Evolutionary conservation across 805 yeast genomes (phyloP).

Genomic region (Yamadazyma ubonensis): DNA sequence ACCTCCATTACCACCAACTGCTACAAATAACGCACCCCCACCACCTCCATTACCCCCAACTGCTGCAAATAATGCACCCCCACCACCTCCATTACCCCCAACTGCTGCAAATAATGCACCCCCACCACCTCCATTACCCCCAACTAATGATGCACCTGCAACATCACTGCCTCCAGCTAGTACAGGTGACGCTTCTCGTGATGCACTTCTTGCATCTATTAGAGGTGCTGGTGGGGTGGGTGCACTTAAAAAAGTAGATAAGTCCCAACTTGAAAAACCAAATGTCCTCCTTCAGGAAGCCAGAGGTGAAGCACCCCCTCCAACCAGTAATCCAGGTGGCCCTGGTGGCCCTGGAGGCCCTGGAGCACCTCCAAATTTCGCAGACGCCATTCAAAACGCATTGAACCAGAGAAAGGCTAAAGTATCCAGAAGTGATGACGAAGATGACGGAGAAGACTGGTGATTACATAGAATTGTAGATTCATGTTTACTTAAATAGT

Average conservation of each 20-base stretch:
- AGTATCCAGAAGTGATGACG: slow-evolving; percentile 79
- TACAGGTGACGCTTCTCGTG: slow-evolving; percentile 56
- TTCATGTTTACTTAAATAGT: too few relatives aligned
- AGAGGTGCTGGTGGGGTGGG: slow-evolving; percentile 79
- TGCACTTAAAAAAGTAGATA: slow-evolving; percentile 72
- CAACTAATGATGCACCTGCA: slow-evolving; percentile 21
- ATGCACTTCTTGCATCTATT: slow-evolving; percentile 83
- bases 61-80: slow-evolving; percentile 20
- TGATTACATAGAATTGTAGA: slow-evolving; percentile 11
- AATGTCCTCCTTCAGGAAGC: slow-evolving; percentile 71
- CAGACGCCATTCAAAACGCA: slow-evolving; percentile 88
- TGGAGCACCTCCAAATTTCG: slow-evolving; percentile 64
- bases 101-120: slow-evolving; percentile 20
- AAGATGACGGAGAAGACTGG: slow-evolving; percentile 69
- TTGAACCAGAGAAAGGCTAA: slow-evolving; percentile 77
- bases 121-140: slow-evolving; percentile 23
- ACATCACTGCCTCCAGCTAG: slow-evolving; percentile 26
- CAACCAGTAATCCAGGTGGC: slow-evolving; percentile 30
- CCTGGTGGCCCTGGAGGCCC: too few relatives aligned
- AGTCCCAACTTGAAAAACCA: slow-evolving; percentile 78
- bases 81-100: slow-evolving; percentile 27
- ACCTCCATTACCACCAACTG: slow-evolving; percentile 14
- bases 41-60: slow-evolving; percentile 16
- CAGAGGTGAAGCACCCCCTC: slow-evolving; percentile 48
- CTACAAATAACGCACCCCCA: slow-evolving; percentile 14